Conservation (phyloP, 495 filamentous ascomycete genomes). For the Cercophora sp. region DNA sequence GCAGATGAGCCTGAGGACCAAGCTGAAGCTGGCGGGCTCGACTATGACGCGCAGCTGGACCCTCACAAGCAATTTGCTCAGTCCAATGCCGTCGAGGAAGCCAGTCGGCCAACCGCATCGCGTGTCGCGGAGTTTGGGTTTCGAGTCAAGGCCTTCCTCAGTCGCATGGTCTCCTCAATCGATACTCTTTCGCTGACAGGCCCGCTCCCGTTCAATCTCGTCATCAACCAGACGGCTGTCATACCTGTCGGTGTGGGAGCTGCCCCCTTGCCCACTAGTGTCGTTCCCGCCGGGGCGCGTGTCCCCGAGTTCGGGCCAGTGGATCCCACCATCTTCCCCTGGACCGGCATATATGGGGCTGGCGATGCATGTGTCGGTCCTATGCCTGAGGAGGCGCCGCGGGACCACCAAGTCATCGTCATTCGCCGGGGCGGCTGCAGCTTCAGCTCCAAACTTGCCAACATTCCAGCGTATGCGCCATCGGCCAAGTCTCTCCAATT, state of each 20-base stretch:
- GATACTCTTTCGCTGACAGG: constrained; percentile 16
- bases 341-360: constrained; percentile 67
- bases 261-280: constrained; percentile 62
- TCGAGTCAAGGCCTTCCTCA: constrained; percentile 38
- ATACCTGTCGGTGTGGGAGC: constrained; percentile 72
- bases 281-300: constrained; percentile 49
- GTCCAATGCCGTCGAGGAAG: background rate
- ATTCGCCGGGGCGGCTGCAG: constrained; percentile 80
- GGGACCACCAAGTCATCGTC: constrained; percentile 74
- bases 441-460: constrained; percentile 77
- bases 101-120: constrained; percentile 1
- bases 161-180: constrained; percentile 26
- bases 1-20: constrained; percentile 35
- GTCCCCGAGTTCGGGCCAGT: constrained; percentile 35
- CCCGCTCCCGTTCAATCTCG: constrained; percentile 21
- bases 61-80: background rate
- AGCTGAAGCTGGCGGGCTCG: constrained; percentile 11
- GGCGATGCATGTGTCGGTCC: constrained; percentile 61
- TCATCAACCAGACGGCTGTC: constrained; percentile 55
- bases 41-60: constrained; percentile 4
- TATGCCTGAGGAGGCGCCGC: constrained; percentile 57
- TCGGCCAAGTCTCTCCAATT: constrained; percentile 61
- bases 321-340: constrained; percentile 46
- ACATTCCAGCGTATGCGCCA: constrained; percentile 74
- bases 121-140: constrained; percentile 22